A percentile compares a stretch with the other conserved stretches of the same genome.
Conservation (phyloP, 352 stramenopile species). For the Poterioochromonas sp. region DNA sequence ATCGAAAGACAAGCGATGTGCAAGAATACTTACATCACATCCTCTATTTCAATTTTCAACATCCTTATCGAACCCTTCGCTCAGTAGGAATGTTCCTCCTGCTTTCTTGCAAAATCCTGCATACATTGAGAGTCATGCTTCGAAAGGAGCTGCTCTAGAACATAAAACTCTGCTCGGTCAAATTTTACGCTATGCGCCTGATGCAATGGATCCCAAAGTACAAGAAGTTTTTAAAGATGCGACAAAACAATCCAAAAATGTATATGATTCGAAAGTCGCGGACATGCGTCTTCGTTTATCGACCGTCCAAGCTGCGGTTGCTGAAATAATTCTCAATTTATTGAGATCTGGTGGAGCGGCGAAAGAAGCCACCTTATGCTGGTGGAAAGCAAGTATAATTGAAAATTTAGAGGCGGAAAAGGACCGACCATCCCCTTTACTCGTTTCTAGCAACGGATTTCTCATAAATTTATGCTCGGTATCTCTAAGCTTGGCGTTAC, state of each 20-base stretch:
- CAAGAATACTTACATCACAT: background rate
- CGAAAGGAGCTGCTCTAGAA: conserved; percentile 3
- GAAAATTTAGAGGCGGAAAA: conserved; percentile 12
- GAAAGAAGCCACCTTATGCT: background rate
- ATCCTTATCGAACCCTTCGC: background rate
- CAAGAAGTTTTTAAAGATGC: conserved; percentile 11
- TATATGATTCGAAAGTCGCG: background rate
- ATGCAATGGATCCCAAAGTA: background rate
- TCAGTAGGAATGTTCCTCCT: background rate
- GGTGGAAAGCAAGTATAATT: background rate
- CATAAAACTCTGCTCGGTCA: conserved; percentile 6
- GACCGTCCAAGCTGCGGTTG: background rate
- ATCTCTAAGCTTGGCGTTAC: conserved; percentile 40
- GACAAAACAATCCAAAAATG: background rate
- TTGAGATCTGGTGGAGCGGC: background rate
- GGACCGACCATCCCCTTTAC: conserved; percentile 8
- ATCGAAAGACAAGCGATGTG: background rate
- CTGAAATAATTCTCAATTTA: background rate
- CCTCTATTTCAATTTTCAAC: background rate
- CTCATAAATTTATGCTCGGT: conserved; percentile 42
- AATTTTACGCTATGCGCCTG: background rate
- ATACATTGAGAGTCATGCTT: background rate
- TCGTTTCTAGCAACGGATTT: conserved; percentile 31
- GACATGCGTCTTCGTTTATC: background rate
- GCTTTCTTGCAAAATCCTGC: background rate